These are phyloP conservation scores for Saccharomycopsis sp. DNA, from an alignment of 805 yeast genomes.

Conservation along the genomic window DNA sequence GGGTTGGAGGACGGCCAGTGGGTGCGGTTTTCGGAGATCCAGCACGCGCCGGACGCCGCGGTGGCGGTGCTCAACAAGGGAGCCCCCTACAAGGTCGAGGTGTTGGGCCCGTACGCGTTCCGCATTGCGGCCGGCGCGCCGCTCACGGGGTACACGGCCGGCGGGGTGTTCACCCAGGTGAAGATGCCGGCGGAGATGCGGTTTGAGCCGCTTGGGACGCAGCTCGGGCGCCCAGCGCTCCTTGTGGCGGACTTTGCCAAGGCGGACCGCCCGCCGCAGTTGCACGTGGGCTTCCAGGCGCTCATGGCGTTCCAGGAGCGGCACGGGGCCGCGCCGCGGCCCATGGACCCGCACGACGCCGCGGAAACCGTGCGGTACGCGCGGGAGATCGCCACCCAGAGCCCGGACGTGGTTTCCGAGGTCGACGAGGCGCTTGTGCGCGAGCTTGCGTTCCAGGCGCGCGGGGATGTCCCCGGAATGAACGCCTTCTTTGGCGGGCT, in stretches of 20 bases:
- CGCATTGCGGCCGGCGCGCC: conserved; percentile 49
- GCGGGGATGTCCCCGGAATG: conserved; percentile 87
- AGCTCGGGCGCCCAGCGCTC: conserved; percentile 71
- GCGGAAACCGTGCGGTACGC: conserved; percentile 54
- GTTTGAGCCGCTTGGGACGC: conserved; percentile 59
- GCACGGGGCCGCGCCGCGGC: no score
- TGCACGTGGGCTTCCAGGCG: conserved; percentile 90
- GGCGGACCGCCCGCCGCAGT: conserved; percentile 84
- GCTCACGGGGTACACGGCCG: conserved; percentile 63
- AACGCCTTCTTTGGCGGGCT: conserved; percentile 90
- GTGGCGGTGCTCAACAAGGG: conserved; percentile 70
- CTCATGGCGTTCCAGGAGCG: conserved; percentile 62
- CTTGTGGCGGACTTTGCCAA: conserved; percentile 86
- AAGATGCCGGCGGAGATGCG: conserved; percentile 64
- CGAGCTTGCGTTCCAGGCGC: conserved; percentile 76
- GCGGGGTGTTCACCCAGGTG: conserved; percentile 90
- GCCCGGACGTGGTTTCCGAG: conserved; percentile 46
- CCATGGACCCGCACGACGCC: conserved; percentile 75
- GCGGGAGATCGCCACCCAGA: conserved; percentile 50
- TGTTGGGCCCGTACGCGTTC: conserved; percentile 92
- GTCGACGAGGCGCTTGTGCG: conserved; percentile 59
- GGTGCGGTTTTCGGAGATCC: conserved; percentile 80
- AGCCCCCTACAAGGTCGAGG: conserved; percentile 65
- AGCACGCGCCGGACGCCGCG: conserved; percentile 38
- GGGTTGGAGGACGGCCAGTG: conserved; percentile 88